These are phyloP conservation scores for Solanum piurae DNA, from an alignment of 257 asterid species.

Conservation along the genomic window DNA sequence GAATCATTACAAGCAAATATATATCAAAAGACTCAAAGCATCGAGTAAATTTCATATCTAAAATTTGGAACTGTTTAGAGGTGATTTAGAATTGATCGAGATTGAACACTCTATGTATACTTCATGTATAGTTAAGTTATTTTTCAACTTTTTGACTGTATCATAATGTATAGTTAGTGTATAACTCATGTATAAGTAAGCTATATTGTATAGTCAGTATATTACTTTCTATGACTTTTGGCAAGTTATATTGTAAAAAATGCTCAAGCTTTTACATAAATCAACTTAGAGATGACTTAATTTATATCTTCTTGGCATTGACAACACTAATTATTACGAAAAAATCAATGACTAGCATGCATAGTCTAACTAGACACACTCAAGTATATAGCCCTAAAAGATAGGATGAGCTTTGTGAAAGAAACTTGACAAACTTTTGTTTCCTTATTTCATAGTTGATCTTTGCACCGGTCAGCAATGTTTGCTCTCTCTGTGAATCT, in stretches of 20 bases:
- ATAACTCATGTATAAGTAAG: background rate
- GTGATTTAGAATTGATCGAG: background rate
- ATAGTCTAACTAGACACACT: background rate
- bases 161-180: background rate
- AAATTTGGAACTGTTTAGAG: background rate
- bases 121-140: background rate
- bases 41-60: background rate
- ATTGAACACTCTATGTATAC: background rate
- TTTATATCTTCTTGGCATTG: background rate
- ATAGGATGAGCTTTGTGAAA: conserved; percentile 42
- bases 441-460: conserved; percentile 48
- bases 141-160: background rate
- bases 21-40: background rate
- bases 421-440: conserved; percentile 41
- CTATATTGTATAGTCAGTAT: background rate
- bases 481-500: conserved; percentile 52
- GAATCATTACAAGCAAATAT: background rate
- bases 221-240: too few relatives aligned
- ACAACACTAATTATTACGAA: background rate
- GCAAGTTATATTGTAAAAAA: background rate
- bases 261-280: background rate
- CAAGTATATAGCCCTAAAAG: conserved; percentile 34
- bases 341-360: background rate
- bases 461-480: conserved; percentile 30
- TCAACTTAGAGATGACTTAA: background rate